Evolutionary conservation across 139 green algal genomes (phyloP).

Genomic region (Chlamydomonas schloesseri): DNA sequence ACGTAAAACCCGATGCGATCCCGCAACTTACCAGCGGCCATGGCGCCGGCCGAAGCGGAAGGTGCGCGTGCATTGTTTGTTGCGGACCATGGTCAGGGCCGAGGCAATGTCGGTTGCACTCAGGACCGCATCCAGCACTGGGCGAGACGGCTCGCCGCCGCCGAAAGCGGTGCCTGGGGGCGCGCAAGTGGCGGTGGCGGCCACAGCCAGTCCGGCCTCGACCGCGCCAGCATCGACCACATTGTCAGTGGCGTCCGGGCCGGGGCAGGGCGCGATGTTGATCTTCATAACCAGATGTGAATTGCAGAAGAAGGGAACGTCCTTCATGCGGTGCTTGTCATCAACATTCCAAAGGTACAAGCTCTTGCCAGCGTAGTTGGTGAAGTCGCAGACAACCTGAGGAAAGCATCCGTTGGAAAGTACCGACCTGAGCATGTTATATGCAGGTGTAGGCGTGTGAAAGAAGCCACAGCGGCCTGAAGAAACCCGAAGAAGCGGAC

Average conservation of each 20-base stretch:
- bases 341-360: neutral
- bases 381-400: conserved; percentile 15
- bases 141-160: neutral
- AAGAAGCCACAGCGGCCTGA: too few species aligned
- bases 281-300: conserved; percentile 16
- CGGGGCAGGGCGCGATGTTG: neutral
- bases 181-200: neutral
- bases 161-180: neutral
- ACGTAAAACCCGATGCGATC: neutral
- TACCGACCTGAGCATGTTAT: too few species aligned
- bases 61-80: neutral
- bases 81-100: neutral
- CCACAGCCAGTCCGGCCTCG: neutral
- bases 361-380: neutral
- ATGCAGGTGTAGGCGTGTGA: too few species aligned
- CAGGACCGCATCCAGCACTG: neutral
- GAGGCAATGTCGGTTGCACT: neutral
- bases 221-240: neutral
- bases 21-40: neutral
- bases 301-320: conserved; percentile 29
- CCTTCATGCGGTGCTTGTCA: neutral
- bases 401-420: too few species aligned
- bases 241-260: neutral
- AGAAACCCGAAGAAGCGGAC: too few species aligned
- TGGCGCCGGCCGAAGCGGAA: neutral